Evolutionary conservation across 345 rosid genomes (phyloP), one percentile per base, ranked within the genome.

Genomic region (Brassica cretica): DNA sequence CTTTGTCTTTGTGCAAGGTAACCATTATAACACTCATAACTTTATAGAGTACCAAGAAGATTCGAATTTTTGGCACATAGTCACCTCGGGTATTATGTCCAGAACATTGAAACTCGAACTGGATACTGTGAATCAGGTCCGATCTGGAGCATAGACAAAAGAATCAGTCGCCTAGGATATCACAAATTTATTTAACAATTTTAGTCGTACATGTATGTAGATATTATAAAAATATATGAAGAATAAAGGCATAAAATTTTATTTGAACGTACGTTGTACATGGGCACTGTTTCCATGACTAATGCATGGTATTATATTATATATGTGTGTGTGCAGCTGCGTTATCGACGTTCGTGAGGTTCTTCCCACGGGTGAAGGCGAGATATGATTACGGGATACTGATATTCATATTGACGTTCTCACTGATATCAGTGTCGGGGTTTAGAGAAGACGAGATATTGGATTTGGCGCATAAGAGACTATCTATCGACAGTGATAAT

Each of bases 361-460:
- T 83, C 70, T 77, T 81, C 63, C 96, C 96, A 1, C 78, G 74
- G 5, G 86, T 89, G 18, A 94, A 92, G 58, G 84, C 39, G 65
- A 87, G 80, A 74, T 86, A 84, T 11, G 97, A 94, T 53, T 90
- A 94, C 39, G 97, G 89, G 27, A 83, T 83, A 32, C 70, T 89
- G 87, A 87, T 94, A 66, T 94, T 89, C 84, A 88, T 92, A 56
- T 89, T 94, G 15, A 92, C 98, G n/a, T 94, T 94, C 84, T 85
- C 71, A 67, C 79, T 94, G 71, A 92, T 94, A 2, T 89, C 82
- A 1, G 86, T 90, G 2, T 90, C 97, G 3, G 95, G 97, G n/a
- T 76, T 88, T 39, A 87, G 92, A 8, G 86, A 66, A 0, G 88
- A 78, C 0, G 72, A 78, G 66, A 89, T 89, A 29, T 4, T 90